A percentile compares a stretch with the other conserved stretches of the same genome.
These are phyloP conservation scores for Chaetothyriales sp. DNA, from an alignment of 2,329 filamentous ascomycete genomes.

Conservation along the genomic window DNA sequence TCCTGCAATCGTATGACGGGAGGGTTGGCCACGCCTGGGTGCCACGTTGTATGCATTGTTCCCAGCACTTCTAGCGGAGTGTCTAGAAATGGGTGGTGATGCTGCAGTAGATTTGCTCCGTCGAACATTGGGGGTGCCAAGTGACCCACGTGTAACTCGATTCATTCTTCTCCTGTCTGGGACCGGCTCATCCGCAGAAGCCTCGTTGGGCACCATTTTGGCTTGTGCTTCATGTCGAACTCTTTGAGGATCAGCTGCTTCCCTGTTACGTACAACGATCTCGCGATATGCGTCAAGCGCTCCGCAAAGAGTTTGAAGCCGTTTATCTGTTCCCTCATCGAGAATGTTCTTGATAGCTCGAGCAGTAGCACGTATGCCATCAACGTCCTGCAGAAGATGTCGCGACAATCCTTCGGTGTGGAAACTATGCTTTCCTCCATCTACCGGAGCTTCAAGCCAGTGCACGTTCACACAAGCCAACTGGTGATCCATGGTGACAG, in stretches of 20 bases:
- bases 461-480: constrained; percentile 2
- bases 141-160: no score
- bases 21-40: constrained; percentile 1
- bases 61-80: no score
- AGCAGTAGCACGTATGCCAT: constrained; percentile 3
- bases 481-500: constrained; percentile 6
- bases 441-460: constrained; percentile 2
- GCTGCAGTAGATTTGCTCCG: not conserved
- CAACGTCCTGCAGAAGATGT: not conserved
- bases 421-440: constrained; percentile 3
- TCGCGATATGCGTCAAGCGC: constrained; percentile 4
- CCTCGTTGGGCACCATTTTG: no score
- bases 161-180: no score
- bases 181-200: no score
- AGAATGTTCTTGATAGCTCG: constrained; percentile 6
- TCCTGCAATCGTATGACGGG: not conserved
- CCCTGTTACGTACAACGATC: not conserved
- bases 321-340: constrained; percentile 1
- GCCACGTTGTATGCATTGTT: not conserved
- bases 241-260: constrained; percentile 1
- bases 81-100: no score
- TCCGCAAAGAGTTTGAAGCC: constrained; percentile 1
- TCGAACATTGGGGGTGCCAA: not conserved
- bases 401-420: constrained; percentile 1
- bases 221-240: no score